Conservation (phyloP, 1,284 basidiomycete species). For the Puccinia novopanici region DNA sequence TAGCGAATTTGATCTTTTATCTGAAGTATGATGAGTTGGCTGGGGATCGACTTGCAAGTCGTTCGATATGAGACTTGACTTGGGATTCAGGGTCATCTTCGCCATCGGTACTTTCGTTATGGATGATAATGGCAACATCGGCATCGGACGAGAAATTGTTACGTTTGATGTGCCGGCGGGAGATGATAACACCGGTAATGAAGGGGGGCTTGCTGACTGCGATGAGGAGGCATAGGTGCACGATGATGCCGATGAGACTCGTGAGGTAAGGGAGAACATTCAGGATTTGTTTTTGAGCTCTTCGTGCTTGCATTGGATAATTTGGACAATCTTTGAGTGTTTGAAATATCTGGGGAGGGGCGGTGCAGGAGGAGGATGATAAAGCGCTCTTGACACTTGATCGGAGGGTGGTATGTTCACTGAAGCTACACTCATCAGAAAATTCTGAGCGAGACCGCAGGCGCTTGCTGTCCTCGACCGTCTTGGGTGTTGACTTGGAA, state of each 20-base stretch:
- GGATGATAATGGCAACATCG: background rate
- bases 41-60: background rate
- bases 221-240: background rate
- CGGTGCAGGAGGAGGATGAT: background rate
- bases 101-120: background rate
- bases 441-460: constrained; percentile 14
- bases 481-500: background rate
- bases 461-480: background rate
- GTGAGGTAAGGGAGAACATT: background rate
- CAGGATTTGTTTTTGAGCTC: background rate
- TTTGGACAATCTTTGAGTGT: background rate
- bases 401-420: background rate
- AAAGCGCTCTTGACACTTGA: background rate
- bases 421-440: constrained; percentile 1
- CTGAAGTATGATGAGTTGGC: background rate
- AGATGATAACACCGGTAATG: background rate
- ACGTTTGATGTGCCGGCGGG: background rate
- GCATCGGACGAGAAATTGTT: background rate
- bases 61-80: background rate
- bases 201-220: background rate
- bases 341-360: background rate
- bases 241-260: background rate
- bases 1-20: background rate
- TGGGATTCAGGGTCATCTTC: constrained; percentile 6
- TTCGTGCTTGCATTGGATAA: background rate